These are phyloP conservation scores for Tetrastigma voinierianum DNA, from an alignment of 164 flowering plant species.

Conservation along the genomic window DNA sequence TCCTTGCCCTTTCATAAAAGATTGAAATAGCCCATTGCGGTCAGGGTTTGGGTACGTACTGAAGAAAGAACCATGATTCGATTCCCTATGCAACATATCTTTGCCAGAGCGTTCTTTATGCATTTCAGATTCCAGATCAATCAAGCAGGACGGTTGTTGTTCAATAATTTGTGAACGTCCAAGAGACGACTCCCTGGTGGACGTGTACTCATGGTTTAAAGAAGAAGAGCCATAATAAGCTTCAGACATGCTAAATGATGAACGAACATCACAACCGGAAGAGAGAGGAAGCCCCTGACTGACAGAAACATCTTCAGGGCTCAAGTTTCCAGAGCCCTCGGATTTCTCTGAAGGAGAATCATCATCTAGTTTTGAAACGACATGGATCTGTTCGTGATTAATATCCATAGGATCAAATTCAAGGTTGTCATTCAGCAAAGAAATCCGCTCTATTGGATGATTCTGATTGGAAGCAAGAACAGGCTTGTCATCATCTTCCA, in stretches of 20 bases:
- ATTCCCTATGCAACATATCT: conserved; percentile 23
- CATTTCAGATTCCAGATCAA: conserved; percentile 47
- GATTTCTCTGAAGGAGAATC: conserved; percentile 21
- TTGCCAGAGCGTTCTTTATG: conserved; percentile 27
- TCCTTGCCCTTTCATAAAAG: conserved; percentile 46
- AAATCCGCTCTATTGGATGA: conserved; percentile 20
- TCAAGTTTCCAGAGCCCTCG: conserved; percentile 26
- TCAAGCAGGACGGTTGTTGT: conserved; percentile 29
- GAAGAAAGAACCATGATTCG: conserved; percentile 26
- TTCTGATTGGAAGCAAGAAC: conserved; percentile 13
- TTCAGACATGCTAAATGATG: conserved; percentile 27
- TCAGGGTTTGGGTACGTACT: conserved; percentile 47
- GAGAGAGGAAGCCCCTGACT: conserved; percentile 28
- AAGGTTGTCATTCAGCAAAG: conserved; percentile 24
- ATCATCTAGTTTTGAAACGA: conserved; percentile 18
- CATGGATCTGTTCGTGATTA: conserved; percentile 15
- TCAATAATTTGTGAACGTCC: conserved; percentile 30
- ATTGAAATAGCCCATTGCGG: conserved; percentile 46
- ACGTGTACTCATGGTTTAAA: conserved; percentile 30
- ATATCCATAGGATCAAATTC: conserved; percentile 19
- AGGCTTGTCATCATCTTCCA: conserved; percentile 20
- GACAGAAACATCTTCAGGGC: conserved; percentile 22
- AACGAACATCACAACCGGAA: conserved; percentile 49
- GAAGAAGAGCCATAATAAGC: conserved; percentile 38
- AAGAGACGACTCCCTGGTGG: conserved; percentile 40